Percentiles rank a stretch among this genome's conserved stretches.
Evolutionary conservation across 352 stramenopile genomes (phyloP).

Genomic region (Phytophthora ramorum): DNA sequence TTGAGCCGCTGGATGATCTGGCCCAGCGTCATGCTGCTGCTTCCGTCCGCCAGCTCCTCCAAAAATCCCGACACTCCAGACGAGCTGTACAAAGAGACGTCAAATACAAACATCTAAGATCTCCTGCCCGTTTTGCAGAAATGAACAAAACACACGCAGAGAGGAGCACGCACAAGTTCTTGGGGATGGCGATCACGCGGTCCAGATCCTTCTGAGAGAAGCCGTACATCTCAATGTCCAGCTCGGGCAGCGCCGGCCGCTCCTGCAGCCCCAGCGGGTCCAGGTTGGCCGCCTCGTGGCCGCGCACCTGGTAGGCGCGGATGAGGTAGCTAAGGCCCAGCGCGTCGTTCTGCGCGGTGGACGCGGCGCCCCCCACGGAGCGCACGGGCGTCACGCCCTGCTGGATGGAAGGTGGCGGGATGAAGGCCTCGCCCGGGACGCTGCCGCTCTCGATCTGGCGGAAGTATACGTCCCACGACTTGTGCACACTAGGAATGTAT

Average conservation of each 20-base stretch:
- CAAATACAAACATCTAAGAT: conserved; percentile 6
- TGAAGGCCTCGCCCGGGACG: conserved; percentile 84
- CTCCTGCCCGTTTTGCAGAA: neutral
- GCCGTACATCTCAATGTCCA: conserved; percentile 94
- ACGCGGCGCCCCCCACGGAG: conserved; percentile 46
- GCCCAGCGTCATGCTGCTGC: conserved; percentile 92
- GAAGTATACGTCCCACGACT: conserved; percentile 91
- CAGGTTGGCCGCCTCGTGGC: conserved; percentile 96
- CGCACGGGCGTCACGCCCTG: conserved; percentile 71
- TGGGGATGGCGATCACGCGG: conserved; percentile 85
- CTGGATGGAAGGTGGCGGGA: conserved; percentile 82
- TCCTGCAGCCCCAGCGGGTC: conserved; percentile 95
- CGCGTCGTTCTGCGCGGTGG: conserved; percentile 72
- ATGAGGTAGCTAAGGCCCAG: conserved; percentile 97
- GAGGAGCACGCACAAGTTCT: conserved; percentile 78
- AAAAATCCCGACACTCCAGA: conserved; percentile 92
- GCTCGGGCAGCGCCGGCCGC: conserved; percentile 68
- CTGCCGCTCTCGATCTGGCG: conserved; percentile 81
- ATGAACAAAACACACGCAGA: conserved; percentile 7
- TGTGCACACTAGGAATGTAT: conserved; percentile 67
- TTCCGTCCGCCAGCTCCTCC: conserved; percentile 75
- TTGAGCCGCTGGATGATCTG: conserved; percentile 94
- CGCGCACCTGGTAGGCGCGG: conserved; percentile 97
- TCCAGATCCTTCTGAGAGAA: conserved; percentile 92
- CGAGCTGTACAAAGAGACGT: conserved; percentile 40